Conservation (phyloP, 306 rosid species). For the Vachellia pachyceras region DNA sequence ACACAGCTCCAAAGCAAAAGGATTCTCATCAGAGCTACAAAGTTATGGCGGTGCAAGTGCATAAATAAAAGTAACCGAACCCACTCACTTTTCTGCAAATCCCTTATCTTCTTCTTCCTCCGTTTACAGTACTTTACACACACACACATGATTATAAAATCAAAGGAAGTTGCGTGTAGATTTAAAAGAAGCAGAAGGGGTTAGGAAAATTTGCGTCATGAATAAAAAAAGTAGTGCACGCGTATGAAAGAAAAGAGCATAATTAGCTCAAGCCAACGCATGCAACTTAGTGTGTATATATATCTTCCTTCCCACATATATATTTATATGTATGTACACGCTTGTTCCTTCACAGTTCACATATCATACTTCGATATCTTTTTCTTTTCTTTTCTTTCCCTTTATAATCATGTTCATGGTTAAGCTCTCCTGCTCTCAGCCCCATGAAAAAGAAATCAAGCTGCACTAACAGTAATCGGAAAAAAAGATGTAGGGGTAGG, state of each 20-base stretch:
- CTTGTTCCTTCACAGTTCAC: neutral
- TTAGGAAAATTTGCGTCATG: neutral
- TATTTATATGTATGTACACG: neutral
- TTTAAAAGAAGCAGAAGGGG: neutral
- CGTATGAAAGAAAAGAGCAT: slow-evolving; percentile 28
- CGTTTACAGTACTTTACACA: neutral
- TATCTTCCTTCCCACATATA: neutral
- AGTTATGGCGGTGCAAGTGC: slow-evolving; percentile 25
- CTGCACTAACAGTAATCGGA: slow-evolving; percentile 31
- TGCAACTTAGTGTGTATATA: slow-evolving; percentile 15
- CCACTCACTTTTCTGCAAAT: neutral
- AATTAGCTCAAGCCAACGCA: slow-evolving; percentile 25
- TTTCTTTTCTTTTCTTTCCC: neutral
- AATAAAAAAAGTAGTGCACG: slow-evolving; percentile 43
- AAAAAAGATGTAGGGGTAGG: neutral
- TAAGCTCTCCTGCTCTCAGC: neutral
- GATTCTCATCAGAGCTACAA: neutral
- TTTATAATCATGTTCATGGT: neutral
- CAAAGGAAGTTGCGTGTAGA: slow-evolving; percentile 13
- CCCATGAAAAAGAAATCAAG: slow-evolving; percentile 3
- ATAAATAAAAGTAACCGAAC: neutral
- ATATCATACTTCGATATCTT: neutral
- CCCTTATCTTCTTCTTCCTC: slow-evolving; percentile 2
- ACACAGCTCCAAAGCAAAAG: slow-evolving; percentile 28
- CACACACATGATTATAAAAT: neutral